Base-by-base conservation (phyloP, 1,284 basidiomycete species). In the Wolfiporia cocos region DNA sequence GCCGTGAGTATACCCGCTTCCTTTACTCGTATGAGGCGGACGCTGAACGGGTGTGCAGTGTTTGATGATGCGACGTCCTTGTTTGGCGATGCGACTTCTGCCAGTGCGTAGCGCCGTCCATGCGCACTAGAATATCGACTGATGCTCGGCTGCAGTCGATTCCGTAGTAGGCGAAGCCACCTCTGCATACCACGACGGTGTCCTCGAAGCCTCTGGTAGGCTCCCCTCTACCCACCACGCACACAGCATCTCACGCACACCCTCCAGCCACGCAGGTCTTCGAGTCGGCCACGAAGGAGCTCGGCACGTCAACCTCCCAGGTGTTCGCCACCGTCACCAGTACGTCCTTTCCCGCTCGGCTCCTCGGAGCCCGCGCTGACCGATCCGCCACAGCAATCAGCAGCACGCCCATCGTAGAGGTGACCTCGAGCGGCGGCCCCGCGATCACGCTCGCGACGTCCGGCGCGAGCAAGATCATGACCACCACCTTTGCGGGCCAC, bases 401-500 rank as follows among this genome's bases (percentile, higher is more conserved):
- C 44, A 48, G 49, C n/a, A 43, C 46, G 3, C 58, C 58, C 11
- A 34, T 55, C 17, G 55, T 58, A 17, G 47, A 55, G 41, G 55
- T 60, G 19, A 57, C 56, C 12, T 54, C 54, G 26, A 44, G 50
- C 26, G 50, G 49, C 39, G 53, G 53, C 12, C 31, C 44, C 14
- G 53, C 49, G 14, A 48, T 55, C 45, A 55, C 53, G 19, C 43
- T 59, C 34, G 53, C 50, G 10, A 56, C 48, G 2, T 37, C 41
- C 10, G 34, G 46, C n/a, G 45, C 48, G 4, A 46, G 38, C 10
- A 18, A 32, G 10, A 53, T 47, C 20, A 38, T 49, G 34, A 49
- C 44, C 33, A 59, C 58, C 15, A 44, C 51, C 5, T 53, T 59
- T 40, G 58, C 50, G 2, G 58, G 58, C 3, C 49, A 54, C 34